Base-by-base conservation (phyloP, 202 grass and related monocot species). In the Saccharum hybrid region DNA sequence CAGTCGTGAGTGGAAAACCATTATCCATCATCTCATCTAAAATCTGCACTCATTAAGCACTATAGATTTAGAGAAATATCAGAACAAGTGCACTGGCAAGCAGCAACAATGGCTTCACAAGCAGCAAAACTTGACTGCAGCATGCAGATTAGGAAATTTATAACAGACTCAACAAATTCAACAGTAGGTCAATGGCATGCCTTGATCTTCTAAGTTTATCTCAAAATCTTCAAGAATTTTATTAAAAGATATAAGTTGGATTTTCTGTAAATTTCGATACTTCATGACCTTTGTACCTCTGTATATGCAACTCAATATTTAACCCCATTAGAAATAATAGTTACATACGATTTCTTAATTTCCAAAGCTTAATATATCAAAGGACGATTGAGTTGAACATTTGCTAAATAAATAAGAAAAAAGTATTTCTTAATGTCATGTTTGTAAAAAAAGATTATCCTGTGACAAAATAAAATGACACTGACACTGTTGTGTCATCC, bases 1-100 rank as follows among this genome's bases (percentile, higher is more conserved):
- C 96, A 15, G 96, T 98, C 26, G 91, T 98, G 33, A 95, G 89
- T 7, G 96, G 96, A 88, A 93, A 93, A 26, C 96, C 92, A n/a
- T 98, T 94, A 84, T 98, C 96, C 93, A 95, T 93, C 96, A 98
- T 98, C 84, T 98, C 96, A 86, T 98, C 96, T 62, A 98, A 81
- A 82, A 97, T 82, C 94, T 94, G 86, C 78, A 94, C 6, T 75
- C 4, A 48, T 41, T 15, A 82, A 46, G 75, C 7, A 86, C 54
- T 76, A 74, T 74, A 76, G 33, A 11, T 61, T 90, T 48, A 81
- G 57, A 31, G 31, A 84, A 84, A 6, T 71, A 57, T 51, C 8
- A 85, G 21, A 26, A 26, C 4, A 80, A 19, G 26, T 38, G 33
- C 2, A 67, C 34, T 18, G 19, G 21, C 41, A 49, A 68, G 43